Base-by-base conservation (phyloP, 2,329 filamentous ascomycete genomes). In the Leptographium galeiforme region DNA sequence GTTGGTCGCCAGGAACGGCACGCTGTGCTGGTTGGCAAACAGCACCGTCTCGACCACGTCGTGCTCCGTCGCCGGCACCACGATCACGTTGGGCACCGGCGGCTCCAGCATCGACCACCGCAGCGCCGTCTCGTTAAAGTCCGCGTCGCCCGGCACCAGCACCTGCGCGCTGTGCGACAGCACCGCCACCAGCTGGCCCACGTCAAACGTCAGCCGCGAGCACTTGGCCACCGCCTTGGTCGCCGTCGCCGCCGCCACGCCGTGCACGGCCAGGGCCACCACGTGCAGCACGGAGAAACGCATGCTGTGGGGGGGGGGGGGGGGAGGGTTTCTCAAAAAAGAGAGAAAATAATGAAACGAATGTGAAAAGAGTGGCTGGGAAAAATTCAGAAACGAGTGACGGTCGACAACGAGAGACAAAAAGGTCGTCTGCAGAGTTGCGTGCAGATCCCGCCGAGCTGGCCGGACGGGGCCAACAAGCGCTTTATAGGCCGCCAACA, bases 1-100 rank as follows among this genome's bases (percentile, higher is more conserved):
- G 59, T 75, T 77, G 60, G 68, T 72, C 0, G 75, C 71, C 2
- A 81, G 69, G 56, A 81, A 78, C 0, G 76, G 74, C 2, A 77
- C 54, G 2, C 66, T 59, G 47, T 69, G 63, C 40, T 66, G 59
- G 57, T 73, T 75, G 44, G 77, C 76, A 55, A 11, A 43, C n/a
- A 10, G 7, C 1, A 50, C 75, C 4, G 53, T 76, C 56, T 72
- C 65, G 0, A 66, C 67, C 19, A 79, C 74, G 55, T 79, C 76
- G 8, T 70, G 59, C 58, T 75, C 74, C 0, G 66, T 71, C 2
- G 64, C 67, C 2, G 74, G 72, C 14, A 74, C 67, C 0, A 78
- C 70, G 2, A 76, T 71, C 3, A 75, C 60, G 48, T 70, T 72
- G 11, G 72, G 64, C 1, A 58, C 66, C 4, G 76, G 76, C 1